phyloP scores from a whole-genome alignment of 345 rosid genomes.

The Hibiscus trionum region DNA sequence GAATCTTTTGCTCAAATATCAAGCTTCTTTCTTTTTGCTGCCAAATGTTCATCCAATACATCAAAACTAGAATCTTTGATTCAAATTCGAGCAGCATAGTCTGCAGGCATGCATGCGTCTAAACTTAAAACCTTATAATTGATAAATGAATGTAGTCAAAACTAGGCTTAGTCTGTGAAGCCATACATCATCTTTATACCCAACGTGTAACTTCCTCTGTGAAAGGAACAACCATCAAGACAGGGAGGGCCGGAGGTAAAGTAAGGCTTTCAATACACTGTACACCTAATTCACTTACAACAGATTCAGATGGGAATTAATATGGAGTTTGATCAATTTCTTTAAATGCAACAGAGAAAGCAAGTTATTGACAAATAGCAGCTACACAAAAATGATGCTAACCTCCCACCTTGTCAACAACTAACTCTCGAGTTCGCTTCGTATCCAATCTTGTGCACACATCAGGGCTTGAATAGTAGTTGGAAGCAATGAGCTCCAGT shows the following conservation, averaged over 20 bases:
- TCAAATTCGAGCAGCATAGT: too few species aligned
- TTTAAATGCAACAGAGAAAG: neutral
- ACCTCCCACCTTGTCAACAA: neutral
- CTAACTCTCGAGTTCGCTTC: slow-evolving; percentile 36
- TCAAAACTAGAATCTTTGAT: too few species aligned
- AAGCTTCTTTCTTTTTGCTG: too few species aligned
- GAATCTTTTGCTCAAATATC: too few species aligned
- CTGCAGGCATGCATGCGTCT: too few species aligned
- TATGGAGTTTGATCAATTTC: neutral
- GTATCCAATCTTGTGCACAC: slow-evolving; percentile 82
- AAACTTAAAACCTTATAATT: too few species aligned
- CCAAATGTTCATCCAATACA: too few species aligned
- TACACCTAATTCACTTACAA: neutral
- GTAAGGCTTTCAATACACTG: neutral
- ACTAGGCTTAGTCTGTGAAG: too few species aligned
- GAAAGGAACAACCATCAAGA: neutral
- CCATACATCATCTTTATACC: too few species aligned
- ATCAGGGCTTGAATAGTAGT: slow-evolving; percentile 63
- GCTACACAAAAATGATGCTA: neutral
- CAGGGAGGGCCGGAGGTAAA: neutral
- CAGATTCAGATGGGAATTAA: neutral
- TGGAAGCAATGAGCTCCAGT: slow-evolving; percentile 46
- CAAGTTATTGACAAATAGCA: neutral
- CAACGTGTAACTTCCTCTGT: neutral
- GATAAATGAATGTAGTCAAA: too few species aligned